These are phyloP conservation scores for Diaporthe vexans DNA, from an alignment of 2,329 filamentous ascomycete species.

Conservation along the genomic window DNA sequence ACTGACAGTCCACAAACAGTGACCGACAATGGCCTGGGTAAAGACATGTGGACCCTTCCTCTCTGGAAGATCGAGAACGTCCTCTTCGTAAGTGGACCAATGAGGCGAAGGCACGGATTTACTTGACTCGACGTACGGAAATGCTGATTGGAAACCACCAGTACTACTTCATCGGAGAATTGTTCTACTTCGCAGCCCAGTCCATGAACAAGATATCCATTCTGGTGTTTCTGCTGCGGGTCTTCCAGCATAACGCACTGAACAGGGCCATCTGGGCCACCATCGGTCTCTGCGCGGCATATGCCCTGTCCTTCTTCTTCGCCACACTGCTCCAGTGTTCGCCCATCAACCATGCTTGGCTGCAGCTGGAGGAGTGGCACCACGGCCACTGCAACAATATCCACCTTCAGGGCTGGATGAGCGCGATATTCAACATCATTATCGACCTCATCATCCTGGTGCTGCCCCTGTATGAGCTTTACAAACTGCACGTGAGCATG, in stretches of 20 bases:
- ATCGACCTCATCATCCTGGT: conserved; percentile 52
- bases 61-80: conserved; percentile 20
- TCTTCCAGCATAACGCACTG: conserved; percentile 7
- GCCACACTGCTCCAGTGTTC: conserved; percentile 7
- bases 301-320: conserved; percentile 20
- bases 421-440: conserved; percentile 50
- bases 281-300: neutral
- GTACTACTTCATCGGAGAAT: conserved; percentile 25
- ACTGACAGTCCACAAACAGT: neutral
- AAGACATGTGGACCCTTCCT: conserved; percentile 27
- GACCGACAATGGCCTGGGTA: conserved; percentile 9
- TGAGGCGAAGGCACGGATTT: no score
- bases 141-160: neutral
- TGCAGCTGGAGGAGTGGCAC: conserved; percentile 28
- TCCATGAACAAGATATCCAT: conserved; percentile 29
- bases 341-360: conserved; percentile 20
- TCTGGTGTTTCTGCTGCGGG: conserved; percentile 14
- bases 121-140: neutral
- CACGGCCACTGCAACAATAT: conserved; percentile 19
- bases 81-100: conserved; percentile 4
- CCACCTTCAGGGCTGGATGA: conserved; percentile 26
- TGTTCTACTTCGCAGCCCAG: conserved; percentile 11
- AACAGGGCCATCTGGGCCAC: neutral
- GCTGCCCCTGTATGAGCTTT: conserved; percentile 47
- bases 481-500: conserved; percentile 23